phyloP scores from a whole-genome alignment of 140 eudicot species.

The Anethum foeniculum region DNA sequence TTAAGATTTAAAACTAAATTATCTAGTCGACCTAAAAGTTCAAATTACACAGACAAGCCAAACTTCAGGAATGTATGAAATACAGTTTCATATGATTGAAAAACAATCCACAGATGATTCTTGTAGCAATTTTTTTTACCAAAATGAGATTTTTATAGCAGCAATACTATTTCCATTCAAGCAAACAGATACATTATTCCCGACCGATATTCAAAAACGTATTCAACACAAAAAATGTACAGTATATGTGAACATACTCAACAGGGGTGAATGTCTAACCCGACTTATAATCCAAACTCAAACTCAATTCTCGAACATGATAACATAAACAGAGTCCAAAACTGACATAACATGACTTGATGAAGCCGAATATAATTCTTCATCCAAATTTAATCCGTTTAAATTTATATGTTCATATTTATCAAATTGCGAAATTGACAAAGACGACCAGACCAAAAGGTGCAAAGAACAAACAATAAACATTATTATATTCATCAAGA shows the following conservation, averaged over 20 bases:
- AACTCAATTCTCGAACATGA: not conserved
- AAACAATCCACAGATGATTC: not conserved
- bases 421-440: not conserved
- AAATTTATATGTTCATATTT: not conserved
- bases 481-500: constrained; percentile 68
- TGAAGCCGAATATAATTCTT: not conserved
- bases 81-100: not conserved
- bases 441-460: not conserved
- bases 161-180: not conserved
- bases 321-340: not conserved
- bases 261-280: not conserved
- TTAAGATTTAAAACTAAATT: not conserved
- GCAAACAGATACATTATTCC: not conserved
- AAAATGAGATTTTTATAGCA: not conserved
- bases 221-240: not conserved
- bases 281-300: not conserved
- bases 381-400: not conserved
- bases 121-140: not conserved
- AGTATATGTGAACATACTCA: not conserved
- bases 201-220: not conserved
- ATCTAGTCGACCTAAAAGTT: not conserved
- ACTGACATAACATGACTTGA: not conserved
- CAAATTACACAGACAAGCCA: not conserved
- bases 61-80: not conserved
- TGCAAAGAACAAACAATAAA: constrained; percentile 60